These are phyloP conservation scores for Seminavis robusta DNA, from an alignment of 108 stramenopile genomes.

Conservation along the genomic window DNA sequence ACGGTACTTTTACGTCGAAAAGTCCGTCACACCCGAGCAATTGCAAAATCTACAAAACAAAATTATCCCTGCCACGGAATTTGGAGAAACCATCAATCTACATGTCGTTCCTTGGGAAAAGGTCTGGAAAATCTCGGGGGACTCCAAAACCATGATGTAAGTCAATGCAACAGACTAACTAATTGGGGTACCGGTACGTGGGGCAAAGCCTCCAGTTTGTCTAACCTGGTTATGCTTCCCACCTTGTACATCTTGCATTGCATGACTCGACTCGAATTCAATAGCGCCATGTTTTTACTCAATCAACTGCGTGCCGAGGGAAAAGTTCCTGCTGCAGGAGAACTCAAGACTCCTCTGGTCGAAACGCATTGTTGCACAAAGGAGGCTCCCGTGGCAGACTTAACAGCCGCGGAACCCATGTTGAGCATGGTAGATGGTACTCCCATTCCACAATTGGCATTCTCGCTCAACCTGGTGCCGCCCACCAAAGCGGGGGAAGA, in stretches of 20 bases:
- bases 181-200: not conserved
- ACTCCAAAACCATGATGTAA: slow-evolving; percentile 18
- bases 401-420: not conserved
- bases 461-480: slow-evolving; percentile 63
- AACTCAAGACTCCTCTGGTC: too few relatives aligned
- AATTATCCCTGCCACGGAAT: slow-evolving; percentile 1
- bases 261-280: too few relatives aligned
- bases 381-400: not conserved
- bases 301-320: slow-evolving; percentile 11
- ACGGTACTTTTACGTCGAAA: slow-evolving; percentile 10
- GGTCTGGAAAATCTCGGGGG: slow-evolving; percentile 13
- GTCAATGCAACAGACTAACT: not conserved
- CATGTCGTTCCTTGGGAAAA: slow-evolving; percentile 9
- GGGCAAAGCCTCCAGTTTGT: not conserved
- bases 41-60: slow-evolving; percentile 9
- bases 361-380: not conserved
- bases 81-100: slow-evolving; percentile 17
- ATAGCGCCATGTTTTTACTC: slow-evolving; percentile 12
- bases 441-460: slow-evolving; percentile 44
- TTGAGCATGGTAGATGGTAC: not conserved
- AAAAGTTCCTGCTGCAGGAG: slow-evolving; percentile 7
- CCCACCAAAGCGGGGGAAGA: slow-evolving; percentile 32
- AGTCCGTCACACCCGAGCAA: not conserved
- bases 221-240: too few relatives aligned
- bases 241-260: too few relatives aligned